Conservation (phyloP, 2,329 filamentous ascomycete genomes). For the Leptographium procerum region DNA sequence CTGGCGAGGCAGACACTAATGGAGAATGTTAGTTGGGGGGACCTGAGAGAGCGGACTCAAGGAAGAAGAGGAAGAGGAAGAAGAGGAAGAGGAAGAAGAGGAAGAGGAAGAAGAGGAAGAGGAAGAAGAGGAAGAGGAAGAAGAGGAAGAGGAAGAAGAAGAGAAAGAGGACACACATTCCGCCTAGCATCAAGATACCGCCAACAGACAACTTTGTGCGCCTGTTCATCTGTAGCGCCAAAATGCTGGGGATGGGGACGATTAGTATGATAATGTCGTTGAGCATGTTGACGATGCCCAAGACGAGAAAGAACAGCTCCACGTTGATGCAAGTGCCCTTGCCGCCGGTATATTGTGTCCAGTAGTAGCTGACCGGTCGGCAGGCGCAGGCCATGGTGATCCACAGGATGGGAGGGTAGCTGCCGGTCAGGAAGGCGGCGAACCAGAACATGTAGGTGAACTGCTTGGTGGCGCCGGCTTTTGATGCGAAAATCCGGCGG, state of each 20-base stretch:
- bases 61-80: background rate
- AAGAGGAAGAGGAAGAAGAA: background rate
- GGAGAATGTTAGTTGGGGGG: no score
- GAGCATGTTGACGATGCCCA: slow-evolving; percentile 5
- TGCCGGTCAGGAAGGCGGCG: background rate
- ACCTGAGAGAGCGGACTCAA: background rate
- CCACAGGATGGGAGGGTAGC: background rate
- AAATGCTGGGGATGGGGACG: background rate
- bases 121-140: background rate
- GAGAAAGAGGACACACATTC: no score
- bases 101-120: background rate
- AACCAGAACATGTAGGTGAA: background rate
- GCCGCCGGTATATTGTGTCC: background rate
- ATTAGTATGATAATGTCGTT: slow-evolving; percentile 1
- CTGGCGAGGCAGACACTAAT: slow-evolving; percentile 2
- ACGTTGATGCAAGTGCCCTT: slow-evolving; percentile 1
- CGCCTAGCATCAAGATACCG: slow-evolving; percentile 2
- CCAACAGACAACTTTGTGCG: background rate
- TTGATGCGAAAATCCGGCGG: background rate
- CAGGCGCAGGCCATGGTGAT: slow-evolving; percentile 1
- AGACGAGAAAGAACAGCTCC: slow-evolving; percentile 1
- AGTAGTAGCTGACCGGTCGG: background rate
- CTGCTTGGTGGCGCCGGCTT: background rate
- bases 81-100: background rate
- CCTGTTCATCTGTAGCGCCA: background rate